These are phyloP conservation scores for Sporodiniella umbellata DNA, from an alignment of 371 early-diverging fungal genomes.

Conservation along the genomic window DNA sequence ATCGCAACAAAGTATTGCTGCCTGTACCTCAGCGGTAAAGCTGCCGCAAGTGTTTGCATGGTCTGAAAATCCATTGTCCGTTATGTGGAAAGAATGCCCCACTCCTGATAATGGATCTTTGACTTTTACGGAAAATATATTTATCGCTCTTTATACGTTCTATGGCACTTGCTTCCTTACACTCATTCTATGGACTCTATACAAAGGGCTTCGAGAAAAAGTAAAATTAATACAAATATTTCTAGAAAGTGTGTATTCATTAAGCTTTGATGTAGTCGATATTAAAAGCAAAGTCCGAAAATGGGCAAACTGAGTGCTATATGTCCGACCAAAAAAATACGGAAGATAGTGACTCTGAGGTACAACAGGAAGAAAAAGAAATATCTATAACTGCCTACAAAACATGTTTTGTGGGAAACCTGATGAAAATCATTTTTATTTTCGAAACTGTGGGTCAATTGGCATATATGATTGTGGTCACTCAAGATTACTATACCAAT, in stretches of 20 bases:
- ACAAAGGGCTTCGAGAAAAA: conserved; percentile 46
- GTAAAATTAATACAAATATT: neutral
- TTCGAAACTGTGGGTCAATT: conserved; percentile 37
- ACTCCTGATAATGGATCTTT: conserved; percentile 37
- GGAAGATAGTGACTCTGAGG: conserved; percentile 1
- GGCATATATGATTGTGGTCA: conserved; percentile 33
- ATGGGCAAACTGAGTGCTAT: neutral
- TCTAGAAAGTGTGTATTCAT: conserved; percentile 4
- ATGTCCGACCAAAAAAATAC: neutral
- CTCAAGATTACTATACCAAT: conserved; percentile 37
- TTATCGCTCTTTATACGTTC: conserved; percentile 47
- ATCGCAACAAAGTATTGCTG: conserved; percentile 28
- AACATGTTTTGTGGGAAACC: conserved; percentile 24
- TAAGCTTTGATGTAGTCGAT: conserved; percentile 6
- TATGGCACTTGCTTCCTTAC: conserved; percentile 56
- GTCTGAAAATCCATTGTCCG: conserved; percentile 30
- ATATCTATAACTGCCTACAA: conserved; percentile 43
- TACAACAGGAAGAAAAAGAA: conserved; percentile 17
- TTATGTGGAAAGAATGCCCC: conserved; percentile 54
- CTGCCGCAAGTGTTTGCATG: conserved; percentile 31
- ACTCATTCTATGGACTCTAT: conserved; percentile 50
- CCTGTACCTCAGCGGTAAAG: conserved; percentile 31
- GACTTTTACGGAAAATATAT: conserved; percentile 29
- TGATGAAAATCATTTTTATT: conserved; percentile 21
- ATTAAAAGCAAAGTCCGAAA: conserved; percentile 5